Evolutionary conservation across 192 early-diverging fungal genomes (phyloP).

Genomic region (Coemansia sp.): DNA sequence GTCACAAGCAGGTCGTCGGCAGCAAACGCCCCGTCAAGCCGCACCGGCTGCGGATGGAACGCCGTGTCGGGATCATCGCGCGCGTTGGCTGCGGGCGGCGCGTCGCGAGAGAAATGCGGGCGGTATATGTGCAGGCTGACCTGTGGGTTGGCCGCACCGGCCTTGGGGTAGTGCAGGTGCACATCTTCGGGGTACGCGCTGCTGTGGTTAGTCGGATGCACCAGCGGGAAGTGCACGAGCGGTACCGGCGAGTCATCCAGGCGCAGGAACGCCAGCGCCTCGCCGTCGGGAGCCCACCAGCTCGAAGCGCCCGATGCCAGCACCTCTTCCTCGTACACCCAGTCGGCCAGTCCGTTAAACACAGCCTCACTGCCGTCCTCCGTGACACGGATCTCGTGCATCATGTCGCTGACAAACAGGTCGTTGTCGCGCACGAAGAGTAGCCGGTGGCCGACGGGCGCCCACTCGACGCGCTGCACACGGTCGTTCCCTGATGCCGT

Average conservation of each 20-base stretch:
- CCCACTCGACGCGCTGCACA: slow-evolving; percentile 71
- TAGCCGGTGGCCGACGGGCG: slow-evolving; percentile 70
- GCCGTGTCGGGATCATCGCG: slow-evolving; percentile 40
- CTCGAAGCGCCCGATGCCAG: slow-evolving; percentile 60
- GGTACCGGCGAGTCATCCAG: slow-evolving; percentile 84
- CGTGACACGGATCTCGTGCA: slow-evolving; percentile 70
- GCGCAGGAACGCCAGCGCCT: slow-evolving; percentile 74
- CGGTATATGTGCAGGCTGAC: slow-evolving; percentile 70
- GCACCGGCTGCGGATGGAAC: slow-evolving; percentile 45
- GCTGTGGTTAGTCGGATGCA: slow-evolving; percentile 58
- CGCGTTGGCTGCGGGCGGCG: slow-evolving; percentile 17
- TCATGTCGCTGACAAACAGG: slow-evolving; percentile 72
- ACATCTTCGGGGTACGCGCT: slow-evolving; percentile 67
- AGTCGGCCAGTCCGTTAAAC: slow-evolving; percentile 95
- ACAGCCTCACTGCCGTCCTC: slow-evolving; percentile 75
- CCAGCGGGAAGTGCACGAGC: slow-evolving; percentile 69
- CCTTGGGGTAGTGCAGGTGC: slow-evolving; percentile 85
- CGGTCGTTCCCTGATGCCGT: slow-evolving; percentile 29
- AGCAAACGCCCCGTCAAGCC: slow-evolving; percentile 32
- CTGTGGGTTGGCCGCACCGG: slow-evolving; percentile 82
- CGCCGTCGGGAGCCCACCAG: slow-evolving; percentile 87
- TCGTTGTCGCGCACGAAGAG: slow-evolving; percentile 89
- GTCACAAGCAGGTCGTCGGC: slow-evolving; percentile 74
- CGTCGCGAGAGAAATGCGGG: slow-evolving; percentile 33
- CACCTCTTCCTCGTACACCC: slow-evolving; percentile 99